Evolutionary conservation across 257 asterid species (phyloP), one percentile per base, ranked within the genome.

Genomic region (Solanum chiquidenum): DNA sequence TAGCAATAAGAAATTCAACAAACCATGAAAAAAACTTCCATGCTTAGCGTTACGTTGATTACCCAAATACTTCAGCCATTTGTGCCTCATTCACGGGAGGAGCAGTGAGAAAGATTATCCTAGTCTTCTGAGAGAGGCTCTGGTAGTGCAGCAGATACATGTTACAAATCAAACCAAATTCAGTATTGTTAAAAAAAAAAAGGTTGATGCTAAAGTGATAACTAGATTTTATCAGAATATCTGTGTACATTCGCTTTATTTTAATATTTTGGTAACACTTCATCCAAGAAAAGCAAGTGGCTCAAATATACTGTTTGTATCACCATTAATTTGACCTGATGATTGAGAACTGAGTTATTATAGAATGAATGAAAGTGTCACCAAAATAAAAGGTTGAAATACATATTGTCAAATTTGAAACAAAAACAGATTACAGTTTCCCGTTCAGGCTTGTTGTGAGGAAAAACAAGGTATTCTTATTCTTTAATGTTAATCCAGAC

Each of bases 61-160:
- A 91, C 93, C 93, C 87, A 10, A 89, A 92, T 25, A 86, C 34
- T 87, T 93, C 90, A 29, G 87, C 90, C 79, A 92, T 46, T 87
- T 74, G 91, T n/a, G 83, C 91, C 88, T 94, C 99, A 23, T 94
- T 94, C 86, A 94, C 86, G 0, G 98, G 95, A 86, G 99, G 99
- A 80, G 96, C 85, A 85, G 87, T 93, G 14, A 96, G 98, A 88
- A 96, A 95, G 89, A 96, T 93, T 76, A 94, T 35, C 86, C 94
- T 90, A 14, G 93, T 93, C 89, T 90, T 90, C 55, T 92, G 94
- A 7, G 99, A 95, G 82, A 96, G 96, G 86, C 93, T 88, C 99
- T 96, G 93, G 42, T 12, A 27, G 55, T 25, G 44, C 29, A 68
- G 12, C 64, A 80, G 25, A 79, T 79, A 46, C 29, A 77, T 79